Conservation (phyloP, 768 basidiomycete genomes). For the Mycena maculata region DNA sequence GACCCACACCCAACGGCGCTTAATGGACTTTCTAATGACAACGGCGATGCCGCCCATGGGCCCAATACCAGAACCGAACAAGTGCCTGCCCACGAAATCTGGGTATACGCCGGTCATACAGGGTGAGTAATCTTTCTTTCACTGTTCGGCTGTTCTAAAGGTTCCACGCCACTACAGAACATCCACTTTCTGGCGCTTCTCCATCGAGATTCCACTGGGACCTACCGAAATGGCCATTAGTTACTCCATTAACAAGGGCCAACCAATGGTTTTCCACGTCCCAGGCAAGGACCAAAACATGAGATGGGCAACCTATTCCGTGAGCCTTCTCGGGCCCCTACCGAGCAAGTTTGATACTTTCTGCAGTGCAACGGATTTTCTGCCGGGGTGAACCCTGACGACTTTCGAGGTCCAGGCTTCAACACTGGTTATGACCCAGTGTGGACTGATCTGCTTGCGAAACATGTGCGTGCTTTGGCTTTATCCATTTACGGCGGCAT, state of each 20-base stretch:
- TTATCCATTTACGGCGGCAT: background rate
- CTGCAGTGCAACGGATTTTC: constrained; percentile 88
- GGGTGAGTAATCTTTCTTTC: constrained; percentile 53
- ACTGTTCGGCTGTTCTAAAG: constrained; percentile 7
- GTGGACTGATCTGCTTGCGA: constrained; percentile 91
- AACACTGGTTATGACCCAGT: constrained; percentile 89
- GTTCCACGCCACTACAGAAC: constrained; percentile 60
- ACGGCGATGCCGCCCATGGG: constrained; percentile 40
- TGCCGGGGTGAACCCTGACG: constrained; percentile 88
- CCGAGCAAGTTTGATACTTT: constrained; percentile 14
- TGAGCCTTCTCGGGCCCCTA: constrained; percentile 48
- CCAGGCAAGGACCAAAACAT: constrained; percentile 86
- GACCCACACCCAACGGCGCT: constrained; percentile 70
- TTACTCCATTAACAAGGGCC: constrained; percentile 87
- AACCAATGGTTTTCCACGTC: constrained; percentile 75
- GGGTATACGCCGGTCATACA: constrained; percentile 68
- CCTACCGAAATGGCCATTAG: constrained; percentile 77
- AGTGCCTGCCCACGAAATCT: constrained; percentile 76
- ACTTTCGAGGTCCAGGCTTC: constrained; percentile 85
- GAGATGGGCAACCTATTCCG: constrained; percentile 91
- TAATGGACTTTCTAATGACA: constrained; percentile 30
- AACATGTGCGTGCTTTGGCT: constrained; percentile 59
- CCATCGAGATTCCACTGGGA: constrained; percentile 82
- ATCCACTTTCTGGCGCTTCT: constrained; percentile 95
- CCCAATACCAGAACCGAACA: constrained; percentile 53